Percentiles rank a stretch among this genome's conserved stretches.
phyloP scores from a whole-genome alignment of 768 basidiomycete genomes.

The Boletus pseudopeckii region DNA sequence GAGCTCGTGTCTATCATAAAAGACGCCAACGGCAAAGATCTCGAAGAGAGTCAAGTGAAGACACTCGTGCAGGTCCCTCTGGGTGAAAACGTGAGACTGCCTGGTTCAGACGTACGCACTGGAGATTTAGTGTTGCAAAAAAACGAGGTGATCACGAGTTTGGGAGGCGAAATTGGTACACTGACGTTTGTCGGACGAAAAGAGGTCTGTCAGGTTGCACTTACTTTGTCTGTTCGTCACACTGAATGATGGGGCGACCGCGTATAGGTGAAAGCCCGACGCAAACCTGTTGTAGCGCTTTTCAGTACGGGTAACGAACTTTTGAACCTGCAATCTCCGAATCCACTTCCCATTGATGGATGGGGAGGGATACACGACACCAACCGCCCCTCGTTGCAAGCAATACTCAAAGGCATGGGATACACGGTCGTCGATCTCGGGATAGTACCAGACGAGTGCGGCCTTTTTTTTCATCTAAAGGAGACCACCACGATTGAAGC shows the following conservation, averaged over 20 bases:
- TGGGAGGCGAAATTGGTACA: constrained; percentile 83
- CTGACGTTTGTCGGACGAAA: constrained; percentile 73
- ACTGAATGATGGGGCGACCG: background rate
- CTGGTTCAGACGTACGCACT: constrained; percentile 68
- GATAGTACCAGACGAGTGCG: constrained; percentile 72
- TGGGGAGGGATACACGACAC: constrained; percentile 85
- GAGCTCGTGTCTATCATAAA: constrained; percentile 55
- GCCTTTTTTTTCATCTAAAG: background rate
- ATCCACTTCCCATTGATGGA: constrained; percentile 30
- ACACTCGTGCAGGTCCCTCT: constrained; percentile 57
- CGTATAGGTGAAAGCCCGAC: constrained; percentile 60
- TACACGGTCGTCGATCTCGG: constrained; percentile 80
- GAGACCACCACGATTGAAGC: background rate
- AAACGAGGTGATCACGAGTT: constrained; percentile 56
- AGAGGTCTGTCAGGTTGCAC: constrained; percentile 43
- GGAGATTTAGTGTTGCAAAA: constrained; percentile 66
- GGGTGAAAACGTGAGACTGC: constrained; percentile 69
- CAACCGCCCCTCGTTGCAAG: constrained; percentile 75
- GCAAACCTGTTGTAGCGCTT: constrained; percentile 73
- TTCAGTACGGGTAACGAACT: constrained; percentile 88
- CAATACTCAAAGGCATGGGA: constrained; percentile 67
- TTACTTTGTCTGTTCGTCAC: background rate
- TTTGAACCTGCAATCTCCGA: constrained; percentile 52
- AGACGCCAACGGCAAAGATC: constrained; percentile 36
- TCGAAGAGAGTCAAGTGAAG: constrained; percentile 71